Evolutionary conservation across 2,329 filamentous ascomycete genomes (phyloP).

Genomic region (Tolypocladium inflatum): DNA sequence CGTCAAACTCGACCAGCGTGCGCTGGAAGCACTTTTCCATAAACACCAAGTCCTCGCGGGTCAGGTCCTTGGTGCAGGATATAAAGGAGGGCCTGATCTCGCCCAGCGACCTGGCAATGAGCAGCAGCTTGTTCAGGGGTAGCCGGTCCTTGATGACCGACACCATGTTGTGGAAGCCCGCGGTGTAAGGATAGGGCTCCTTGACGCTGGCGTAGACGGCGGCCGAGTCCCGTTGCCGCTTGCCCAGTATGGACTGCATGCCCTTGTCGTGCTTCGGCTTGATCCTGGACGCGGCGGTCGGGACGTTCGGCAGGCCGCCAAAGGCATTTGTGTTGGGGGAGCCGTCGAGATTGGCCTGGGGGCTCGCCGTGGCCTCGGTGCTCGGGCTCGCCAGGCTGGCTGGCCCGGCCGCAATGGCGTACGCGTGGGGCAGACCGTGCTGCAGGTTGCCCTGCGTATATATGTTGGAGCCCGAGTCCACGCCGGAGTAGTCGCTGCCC

Average conservation of each 20-base stretch:
- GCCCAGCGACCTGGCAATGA: constrained; percentile 79
- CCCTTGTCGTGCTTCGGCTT: constrained; percentile 35
- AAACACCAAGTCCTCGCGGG: constrained; percentile 82
- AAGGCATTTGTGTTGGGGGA: constrained; percentile 30
- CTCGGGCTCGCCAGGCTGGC: constrained; percentile 54
- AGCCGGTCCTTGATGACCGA: constrained; percentile 72
- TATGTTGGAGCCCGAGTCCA: constrained; percentile 39
- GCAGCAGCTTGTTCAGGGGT: constrained; percentile 63
- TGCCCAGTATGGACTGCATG: constrained; percentile 44
- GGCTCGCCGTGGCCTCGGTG: constrained; percentile 53
- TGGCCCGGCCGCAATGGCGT: constrained; percentile 54
- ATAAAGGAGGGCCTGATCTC: constrained; percentile 91
- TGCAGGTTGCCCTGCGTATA: constrained; percentile 50
- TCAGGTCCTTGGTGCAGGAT: constrained; percentile 80
- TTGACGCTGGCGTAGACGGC: constrained; percentile 83
- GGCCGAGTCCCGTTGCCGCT: constrained; percentile 63
- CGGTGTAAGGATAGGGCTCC: constrained; percentile 84
- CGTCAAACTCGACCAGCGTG: constrained; percentile 85
- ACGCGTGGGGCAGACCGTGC: constrained; percentile 55
- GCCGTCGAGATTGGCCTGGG: constrained; percentile 48
- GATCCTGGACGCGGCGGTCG: constrained; percentile 19
- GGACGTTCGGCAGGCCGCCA: constrained; percentile 13
- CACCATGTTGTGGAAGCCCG: constrained; percentile 81
- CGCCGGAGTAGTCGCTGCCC: constrained; percentile 41
- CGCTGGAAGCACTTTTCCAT: constrained; percentile 97